Evolutionary conservation across 495 filamentous ascomycete species (phyloP).

Genomic region (Daldinia bambusicola): DNA sequence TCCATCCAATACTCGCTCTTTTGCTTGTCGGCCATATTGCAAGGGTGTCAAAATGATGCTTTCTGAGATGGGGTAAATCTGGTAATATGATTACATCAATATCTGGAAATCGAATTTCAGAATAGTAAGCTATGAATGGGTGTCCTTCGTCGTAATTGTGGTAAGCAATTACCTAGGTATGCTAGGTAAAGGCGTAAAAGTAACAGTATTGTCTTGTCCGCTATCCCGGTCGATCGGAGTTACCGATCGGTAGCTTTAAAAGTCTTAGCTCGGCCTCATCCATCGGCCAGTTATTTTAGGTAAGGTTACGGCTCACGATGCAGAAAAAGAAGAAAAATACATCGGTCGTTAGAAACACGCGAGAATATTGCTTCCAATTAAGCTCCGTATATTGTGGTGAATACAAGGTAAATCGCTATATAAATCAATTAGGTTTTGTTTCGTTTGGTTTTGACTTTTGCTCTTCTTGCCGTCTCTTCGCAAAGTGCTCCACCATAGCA

Average conservation of each 20-base stretch:
- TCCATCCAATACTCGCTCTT: conserved; percentile 11
- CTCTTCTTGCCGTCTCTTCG: not conserved
- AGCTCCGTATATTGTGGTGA: too few species aligned
- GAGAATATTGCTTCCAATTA: too few species aligned
- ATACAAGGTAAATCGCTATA: too few species aligned
- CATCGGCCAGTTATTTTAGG: not conserved
- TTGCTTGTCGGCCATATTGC: conserved; percentile 8
- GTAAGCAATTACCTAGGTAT: not conserved
- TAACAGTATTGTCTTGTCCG: not conserved
- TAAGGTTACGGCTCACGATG: not conserved
- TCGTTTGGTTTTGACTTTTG: not conserved
- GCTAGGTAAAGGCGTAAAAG: not conserved
- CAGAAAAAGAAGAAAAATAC: not conserved
- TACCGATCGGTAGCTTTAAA: conserved; percentile 2
- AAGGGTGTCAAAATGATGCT: not conserved
- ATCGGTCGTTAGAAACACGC: too few species aligned
- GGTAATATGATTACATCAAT: not conserved
- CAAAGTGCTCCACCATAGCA: conserved; percentile 2
- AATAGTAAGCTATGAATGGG: not conserved
- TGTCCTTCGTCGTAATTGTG: not conserved
- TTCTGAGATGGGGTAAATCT: not conserved
- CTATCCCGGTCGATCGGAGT: not conserved
- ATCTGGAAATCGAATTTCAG: not conserved
- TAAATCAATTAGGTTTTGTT: not conserved
- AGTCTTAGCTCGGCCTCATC: conserved; percentile 2